Evolutionary conservation across 495 filamentous ascomycete species (phyloP).

Genomic region (Penicillium dipodomyicola): DNA sequence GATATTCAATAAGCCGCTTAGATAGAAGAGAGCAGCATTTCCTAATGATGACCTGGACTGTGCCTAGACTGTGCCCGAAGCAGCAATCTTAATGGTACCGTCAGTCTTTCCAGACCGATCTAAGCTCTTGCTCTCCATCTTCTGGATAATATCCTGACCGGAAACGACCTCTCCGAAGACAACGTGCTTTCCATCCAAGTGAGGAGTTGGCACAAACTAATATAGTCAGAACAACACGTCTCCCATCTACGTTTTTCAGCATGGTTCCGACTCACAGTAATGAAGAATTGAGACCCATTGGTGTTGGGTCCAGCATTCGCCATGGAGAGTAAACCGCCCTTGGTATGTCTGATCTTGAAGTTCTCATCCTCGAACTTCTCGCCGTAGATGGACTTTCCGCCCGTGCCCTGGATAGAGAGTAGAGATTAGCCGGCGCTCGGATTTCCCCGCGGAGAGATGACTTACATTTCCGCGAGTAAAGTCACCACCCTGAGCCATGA

Average conservation of each 20-base stretch:
- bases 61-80: neutral
- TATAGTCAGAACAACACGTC: neutral
- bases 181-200: slow-evolving; percentile 86
- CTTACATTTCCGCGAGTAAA: slow-evolving; percentile 67
- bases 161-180: slow-evolving; percentile 64
- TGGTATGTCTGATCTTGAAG: slow-evolving; percentile 72
- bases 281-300: slow-evolving; percentile 90
- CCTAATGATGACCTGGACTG: neutral
- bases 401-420: slow-evolving; percentile 55
- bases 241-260: neutral
- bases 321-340: slow-evolving; percentile 83
- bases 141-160: slow-evolving; percentile 1
- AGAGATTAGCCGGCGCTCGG: slow-evolving; percentile 1
- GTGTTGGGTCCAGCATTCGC: slow-evolving; percentile 77
- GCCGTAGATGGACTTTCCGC: slow-evolving; percentile 89
- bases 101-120: slow-evolving; percentile 1
- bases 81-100: slow-evolving; percentile 6
- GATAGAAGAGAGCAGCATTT: neutral
- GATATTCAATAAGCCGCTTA: too few relatives aligned
- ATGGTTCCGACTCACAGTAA: slow-evolving; percentile 53
- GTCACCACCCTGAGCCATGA: slow-evolving; percentile 64
- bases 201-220: slow-evolving; percentile 62
- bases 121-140: slow-evolving; percentile 2
- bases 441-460: neutral
- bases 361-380: slow-evolving; percentile 90